Base-by-base conservation (phyloP, 1,284 basidiomycete genomes). In the Tilletiopsis washingtonensis region DNA sequence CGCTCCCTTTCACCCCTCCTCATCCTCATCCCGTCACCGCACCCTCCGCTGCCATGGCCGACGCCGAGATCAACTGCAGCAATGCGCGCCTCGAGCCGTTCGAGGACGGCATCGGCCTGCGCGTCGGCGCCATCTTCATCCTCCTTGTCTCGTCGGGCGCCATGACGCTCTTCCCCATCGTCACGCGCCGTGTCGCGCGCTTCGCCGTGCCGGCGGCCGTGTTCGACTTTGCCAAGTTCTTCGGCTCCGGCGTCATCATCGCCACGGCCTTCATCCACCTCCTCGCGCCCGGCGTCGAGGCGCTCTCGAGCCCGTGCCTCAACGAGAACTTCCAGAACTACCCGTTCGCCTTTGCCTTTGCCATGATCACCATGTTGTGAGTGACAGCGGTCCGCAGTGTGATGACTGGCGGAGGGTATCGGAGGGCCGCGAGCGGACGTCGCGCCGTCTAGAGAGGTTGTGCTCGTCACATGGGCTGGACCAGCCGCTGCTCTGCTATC, bases 101-200 rank as follows among this genome's bases (percentile, higher is more conserved):
- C 43, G 44, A 51, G 21, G 62, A 61, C 24, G 40, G 45, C 20
- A 38, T 68, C 21, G 62, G 62, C 47, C 47, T 64, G 49, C 52
- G 63, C 53, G 81, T 96, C 51, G 91, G 81, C 2, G 82, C 88
- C 23, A 79, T 97, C 67, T 96, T 97, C 75, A 81, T 97, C 74
- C 84, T 97, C 69, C 79, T 88, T 55, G 77, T 73, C 5, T 63
- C 68, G 2, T 69, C 71, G 6, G 53, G 63, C n/a, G 59, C 75
- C 11, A 88, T 87, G 14, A 83, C 90, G 0, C 76, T 89, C 39
- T 86, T 93, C 69, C 93, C 91, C 6, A 80, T 96, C 43, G 64
- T 91, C 23, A 81, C 88, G 2, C 79, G 76, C 47, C 78, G 82
- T 42, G 78, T 82, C 3, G 55, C 61, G 0, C 42, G 55, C 0